phyloP scores from a whole-genome alignment of 2,329 filamentous ascomycete species.

The Penicillium brasilianum region DNA sequence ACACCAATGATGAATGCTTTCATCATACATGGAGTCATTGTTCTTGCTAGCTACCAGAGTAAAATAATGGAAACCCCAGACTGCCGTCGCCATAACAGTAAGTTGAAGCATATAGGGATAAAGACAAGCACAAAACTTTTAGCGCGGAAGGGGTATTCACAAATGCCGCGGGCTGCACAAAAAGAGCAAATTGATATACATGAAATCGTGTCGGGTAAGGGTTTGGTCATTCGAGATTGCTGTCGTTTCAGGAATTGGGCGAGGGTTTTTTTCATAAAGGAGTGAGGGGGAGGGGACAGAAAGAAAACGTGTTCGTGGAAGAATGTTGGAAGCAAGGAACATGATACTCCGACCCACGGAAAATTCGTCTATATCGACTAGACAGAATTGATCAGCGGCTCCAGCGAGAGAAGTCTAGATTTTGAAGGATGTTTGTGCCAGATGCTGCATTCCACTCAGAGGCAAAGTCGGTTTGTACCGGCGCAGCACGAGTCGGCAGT shows the following conservation, averaged over 20 bases:
- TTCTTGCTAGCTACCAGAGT: slow-evolving; percentile 15
- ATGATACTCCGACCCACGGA: neutral
- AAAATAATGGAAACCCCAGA: neutral
- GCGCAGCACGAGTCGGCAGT: slow-evolving; percentile 37
- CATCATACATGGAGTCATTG: slow-evolving; percentile 10
- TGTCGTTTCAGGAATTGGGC: slow-evolving; percentile 20
- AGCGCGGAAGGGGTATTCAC: slow-evolving; percentile 36
- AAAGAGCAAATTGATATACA: slow-evolving; percentile 34
- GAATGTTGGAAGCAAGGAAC: neutral
- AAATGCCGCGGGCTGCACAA: slow-evolving; percentile 31
- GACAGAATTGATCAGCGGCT: slow-evolving; percentile 34
- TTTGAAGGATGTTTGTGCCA: slow-evolving; percentile 46
- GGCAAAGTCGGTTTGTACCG: slow-evolving; percentile 41
- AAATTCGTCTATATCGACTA: neutral
- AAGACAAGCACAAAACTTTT: slow-evolving; percentile 29
- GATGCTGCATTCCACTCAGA: slow-evolving; percentile 46
- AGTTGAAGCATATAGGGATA: slow-evolving; percentile 10
- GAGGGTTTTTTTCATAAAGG: neutral
- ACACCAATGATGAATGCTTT: neutral
- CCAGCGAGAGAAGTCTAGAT: slow-evolving; percentile 52
- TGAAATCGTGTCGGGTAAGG: slow-evolving; percentile 29
- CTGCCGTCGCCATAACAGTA: neutral
- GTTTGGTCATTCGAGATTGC: neutral
- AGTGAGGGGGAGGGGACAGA: neutral
- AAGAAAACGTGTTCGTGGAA: neutral